These are phyloP conservation scores for Mortierella sp. DNA, from an alignment of 371 early-diverging fungal species.

Conservation along the genomic window DNA sequence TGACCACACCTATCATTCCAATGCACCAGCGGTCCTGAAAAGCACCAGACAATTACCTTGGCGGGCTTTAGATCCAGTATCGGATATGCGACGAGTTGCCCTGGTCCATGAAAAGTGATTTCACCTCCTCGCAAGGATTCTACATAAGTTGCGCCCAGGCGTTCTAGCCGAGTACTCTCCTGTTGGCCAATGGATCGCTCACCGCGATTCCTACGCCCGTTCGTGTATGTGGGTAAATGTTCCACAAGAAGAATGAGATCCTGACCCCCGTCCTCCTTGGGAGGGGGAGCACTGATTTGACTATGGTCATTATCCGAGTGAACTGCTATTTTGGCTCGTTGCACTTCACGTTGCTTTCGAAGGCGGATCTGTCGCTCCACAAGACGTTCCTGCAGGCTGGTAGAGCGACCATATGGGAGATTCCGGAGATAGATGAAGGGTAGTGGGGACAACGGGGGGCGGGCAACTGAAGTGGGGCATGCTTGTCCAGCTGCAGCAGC, in stretches of 20 bases:
- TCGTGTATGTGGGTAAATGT: constrained; percentile 92
- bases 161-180: constrained; percentile 67
- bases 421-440: constrained; percentile 41
- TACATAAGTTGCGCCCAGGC: constrained; percentile 81
- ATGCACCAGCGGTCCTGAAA: neutral
- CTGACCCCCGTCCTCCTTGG: constrained; percentile 30
- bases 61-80: constrained; percentile 81
- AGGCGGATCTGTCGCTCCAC: constrained; percentile 46
- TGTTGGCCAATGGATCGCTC: constrained; percentile 37
- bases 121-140: constrained; percentile 93
- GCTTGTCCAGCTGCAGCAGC: neutral
- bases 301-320: too few relatives aligned
- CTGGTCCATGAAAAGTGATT: constrained; percentile 97
- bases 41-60: constrained; percentile 54
- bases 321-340: neutral
- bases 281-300: too few relatives aligned
- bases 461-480: constrained; percentile 35
- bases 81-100: constrained; percentile 96
- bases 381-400: constrained; percentile 38
- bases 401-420: constrained; percentile 36
- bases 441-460: constrained; percentile 45
- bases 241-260: constrained; percentile 85
- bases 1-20: too few relatives aligned
- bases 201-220: constrained; percentile 86
- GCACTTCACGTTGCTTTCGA: constrained; percentile 12